These are phyloP conservation scores for Aspergillus jensenii DNA, from an alignment of 2,329 filamentous ascomycete species.

Conservation along the genomic window DNA sequence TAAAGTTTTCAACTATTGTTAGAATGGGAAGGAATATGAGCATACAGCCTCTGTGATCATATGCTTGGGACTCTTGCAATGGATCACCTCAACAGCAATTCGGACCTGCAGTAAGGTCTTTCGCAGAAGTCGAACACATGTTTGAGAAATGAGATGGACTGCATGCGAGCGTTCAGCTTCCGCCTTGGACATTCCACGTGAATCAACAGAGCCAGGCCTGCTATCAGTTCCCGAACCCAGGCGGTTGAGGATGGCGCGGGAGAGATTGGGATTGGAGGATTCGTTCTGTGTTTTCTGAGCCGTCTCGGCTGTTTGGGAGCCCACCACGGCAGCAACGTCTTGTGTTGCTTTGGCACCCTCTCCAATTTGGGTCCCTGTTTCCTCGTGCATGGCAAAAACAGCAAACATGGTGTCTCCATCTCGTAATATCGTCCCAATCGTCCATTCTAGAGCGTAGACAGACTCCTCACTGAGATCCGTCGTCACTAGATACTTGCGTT, in stretches of 20 bases:
- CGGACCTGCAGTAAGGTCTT: slow-evolving; percentile 92
- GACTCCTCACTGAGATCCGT: slow-evolving; percentile 94
- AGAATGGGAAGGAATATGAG: slow-evolving; percentile 12
- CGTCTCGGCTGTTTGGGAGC: slow-evolving; percentile 57
- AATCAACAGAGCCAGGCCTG: slow-evolving; percentile 46
- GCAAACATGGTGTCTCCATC: slow-evolving; percentile 93
- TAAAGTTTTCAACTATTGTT: neutral
- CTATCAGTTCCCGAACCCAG: slow-evolving; percentile 40
- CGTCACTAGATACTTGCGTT: slow-evolving; percentile 91
- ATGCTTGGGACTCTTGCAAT: slow-evolving; percentile 97
- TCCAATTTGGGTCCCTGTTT: slow-evolving; percentile 58
- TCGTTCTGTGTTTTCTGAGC: slow-evolving; percentile 41
- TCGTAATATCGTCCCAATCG: slow-evolving; percentile 88
- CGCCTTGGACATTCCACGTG: slow-evolving; percentile 56
- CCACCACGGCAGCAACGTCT: slow-evolving; percentile 72
- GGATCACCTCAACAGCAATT: slow-evolving; percentile 92
- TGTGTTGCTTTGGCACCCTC: slow-evolving; percentile 74
- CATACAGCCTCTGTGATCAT: slow-evolving; percentile 86
- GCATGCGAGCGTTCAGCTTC: slow-evolving; percentile 80
- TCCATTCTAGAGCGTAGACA: slow-evolving; percentile 94
- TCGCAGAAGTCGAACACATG: slow-evolving; percentile 78
- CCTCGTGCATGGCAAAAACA: slow-evolving; percentile 92
- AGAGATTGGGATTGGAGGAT: slow-evolving; percentile 24
- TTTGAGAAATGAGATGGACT: slow-evolving; percentile 78
- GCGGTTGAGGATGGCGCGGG: slow-evolving; percentile 34